Evolutionary conservation across 2,329 filamentous ascomycete species (phyloP), one percentile per base, ranked within the genome.

Genomic region (Sordariomycetes sp.): DNA sequence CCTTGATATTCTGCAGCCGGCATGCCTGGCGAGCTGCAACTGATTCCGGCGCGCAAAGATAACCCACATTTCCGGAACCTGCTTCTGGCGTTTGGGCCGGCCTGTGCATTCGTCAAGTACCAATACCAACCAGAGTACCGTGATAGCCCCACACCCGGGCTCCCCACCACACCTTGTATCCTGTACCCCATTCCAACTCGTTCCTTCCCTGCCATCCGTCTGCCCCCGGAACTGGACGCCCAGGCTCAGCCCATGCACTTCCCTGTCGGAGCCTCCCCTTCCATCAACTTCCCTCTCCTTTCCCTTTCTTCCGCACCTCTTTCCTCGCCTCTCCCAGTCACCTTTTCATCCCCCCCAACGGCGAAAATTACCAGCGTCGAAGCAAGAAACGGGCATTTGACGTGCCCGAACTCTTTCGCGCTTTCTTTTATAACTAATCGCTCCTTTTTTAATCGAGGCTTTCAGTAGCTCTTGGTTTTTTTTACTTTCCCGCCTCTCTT

Each of bases 381-480:
- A 57, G 43, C 55, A 50, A 50, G 34, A 62, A 60, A 63, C 59
- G 57, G 59, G 55, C 50, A 58, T 53, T 57, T 57, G 58, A 58
- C 62, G 60, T 62, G 56, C 61, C 60, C 61, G 53, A 34, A 57
- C 60, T 57, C 56, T 57, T 63, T 64, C 60, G 62, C 62, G 62
- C 62, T 61, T 61, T 61, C 62, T 57, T 63, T 53, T 52, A 35
- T 32, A 58, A 59, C 56, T 60, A 62, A 62, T 62, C 56, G 55
- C 58, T 59, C 57, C 55, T 62, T 62, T 59, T 57, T 50, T 24
- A 54, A 64, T 72, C 71, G 72, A 74, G 72, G 70, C 72, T 74
- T 74, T 79, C 61, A 69, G 68, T 80, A 79, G 77, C 72, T 70
- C 72, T 80, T 75, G 76, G 68, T 67, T 63, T 59, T 62, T 61